Percentiles rank a stretch among this genome's conserved stretches.
These are phyloP conservation scores for Ophiostoma ulmi DNA, from an alignment of 2,329 filamentous ascomycete genomes.

Conservation along the genomic window DNA sequence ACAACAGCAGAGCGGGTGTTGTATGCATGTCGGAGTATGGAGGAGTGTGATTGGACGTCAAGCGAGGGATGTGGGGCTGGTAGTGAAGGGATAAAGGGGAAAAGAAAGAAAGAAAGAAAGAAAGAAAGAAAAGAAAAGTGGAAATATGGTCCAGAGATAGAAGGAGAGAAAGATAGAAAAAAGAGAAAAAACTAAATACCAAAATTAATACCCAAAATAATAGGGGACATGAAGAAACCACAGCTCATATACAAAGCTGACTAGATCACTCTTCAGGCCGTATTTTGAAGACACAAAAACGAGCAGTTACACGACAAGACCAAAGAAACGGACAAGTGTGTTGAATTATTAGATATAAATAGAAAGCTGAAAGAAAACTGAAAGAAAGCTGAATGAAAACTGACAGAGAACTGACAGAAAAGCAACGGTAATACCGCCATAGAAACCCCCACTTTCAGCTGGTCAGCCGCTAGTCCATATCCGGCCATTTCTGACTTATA, in stretches of 20 bases:
- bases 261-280: not conserved
- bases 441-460: not conserved
- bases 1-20: not conserved
- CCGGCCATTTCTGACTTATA: conserved; percentile 7
- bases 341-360: no score
- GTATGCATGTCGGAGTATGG: not conserved
- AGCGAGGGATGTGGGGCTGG: not conserved
- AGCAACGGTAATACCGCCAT: not conserved
- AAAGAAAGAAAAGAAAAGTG: not conserved
- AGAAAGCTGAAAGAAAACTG: no score
- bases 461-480: not conserved
- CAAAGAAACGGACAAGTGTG: no score
- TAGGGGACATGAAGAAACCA: not conserved
- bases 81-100: not conserved
- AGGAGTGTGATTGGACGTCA: not conserved
- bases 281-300: not conserved
- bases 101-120: not conserved
- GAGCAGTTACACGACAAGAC: not conserved
- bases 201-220: not conserved
- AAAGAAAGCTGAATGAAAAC: not conserved
- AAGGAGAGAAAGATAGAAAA: not conserved
- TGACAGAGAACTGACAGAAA: not conserved
- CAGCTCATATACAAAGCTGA: not conserved
- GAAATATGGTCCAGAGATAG: not conserved
- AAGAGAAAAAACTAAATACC: not conserved